phyloP scores from a whole-genome alignment of 305 asterid genomes.

The Fraxinus nigra region DNA sequence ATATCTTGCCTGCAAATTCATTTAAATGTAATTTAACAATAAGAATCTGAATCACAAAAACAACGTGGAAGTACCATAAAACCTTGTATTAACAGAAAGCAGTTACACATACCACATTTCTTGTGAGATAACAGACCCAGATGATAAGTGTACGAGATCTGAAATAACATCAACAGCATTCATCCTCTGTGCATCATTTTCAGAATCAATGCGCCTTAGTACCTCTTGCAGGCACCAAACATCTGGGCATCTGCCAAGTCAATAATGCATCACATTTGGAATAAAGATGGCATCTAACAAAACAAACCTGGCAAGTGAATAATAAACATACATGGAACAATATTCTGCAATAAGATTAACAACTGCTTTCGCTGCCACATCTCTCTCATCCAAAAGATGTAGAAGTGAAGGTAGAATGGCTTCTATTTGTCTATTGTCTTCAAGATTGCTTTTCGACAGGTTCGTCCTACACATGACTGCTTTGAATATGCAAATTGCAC shows the following conservation, averaged over 20 bases:
- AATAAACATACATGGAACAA: slow-evolving; percentile 58
- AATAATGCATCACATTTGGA: slow-evolving; percentile 25
- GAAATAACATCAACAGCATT: slow-evolving; percentile 77
- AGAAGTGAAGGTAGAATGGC: slow-evolving; percentile 59
- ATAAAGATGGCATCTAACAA: slow-evolving; percentile 14
- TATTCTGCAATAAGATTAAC: slow-evolving; percentile 80
- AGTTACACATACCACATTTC: slow-evolving; percentile 48
- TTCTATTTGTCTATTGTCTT: slow-evolving; percentile 51
- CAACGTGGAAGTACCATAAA: neutral
- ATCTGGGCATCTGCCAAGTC: slow-evolving; percentile 63
- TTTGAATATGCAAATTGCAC: slow-evolving; percentile 64
- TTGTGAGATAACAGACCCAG: slow-evolving; percentile 47
- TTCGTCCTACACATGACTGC: slow-evolving; percentile 64
- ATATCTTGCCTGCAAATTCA: slow-evolving; percentile 66
- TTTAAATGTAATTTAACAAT: slow-evolving; percentile 2
- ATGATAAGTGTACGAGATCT: slow-evolving; percentile 55
- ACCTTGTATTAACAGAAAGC: slow-evolving; percentile 8
- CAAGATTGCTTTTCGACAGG: slow-evolving; percentile 40
- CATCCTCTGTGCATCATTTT: slow-evolving; percentile 58
- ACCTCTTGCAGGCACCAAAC: slow-evolving; percentile 56
- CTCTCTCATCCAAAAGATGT: slow-evolving; percentile 77
- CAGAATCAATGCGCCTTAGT: slow-evolving; percentile 52
- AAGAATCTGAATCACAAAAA: slow-evolving; percentile 16
- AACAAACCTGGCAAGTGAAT: slow-evolving; percentile 8
- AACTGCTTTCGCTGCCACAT: slow-evolving; percentile 82